Evolutionary conservation across 2,329 filamentous ascomycete species (phyloP).

Genomic region (Aspergillus sp.): DNA sequence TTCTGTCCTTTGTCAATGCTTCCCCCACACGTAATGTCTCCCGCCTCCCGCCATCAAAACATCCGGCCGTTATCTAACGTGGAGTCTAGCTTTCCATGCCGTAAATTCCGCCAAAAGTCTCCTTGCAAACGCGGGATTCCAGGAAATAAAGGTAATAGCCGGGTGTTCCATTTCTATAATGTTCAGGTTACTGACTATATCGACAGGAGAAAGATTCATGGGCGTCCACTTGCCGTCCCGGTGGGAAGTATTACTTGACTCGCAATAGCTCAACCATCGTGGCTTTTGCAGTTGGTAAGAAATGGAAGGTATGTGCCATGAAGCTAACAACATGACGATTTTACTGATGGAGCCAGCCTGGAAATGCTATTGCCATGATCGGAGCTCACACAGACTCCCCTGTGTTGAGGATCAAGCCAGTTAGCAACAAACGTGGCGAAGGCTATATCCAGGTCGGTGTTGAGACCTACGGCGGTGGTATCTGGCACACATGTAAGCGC

Average conservation of each 20-base stretch:
- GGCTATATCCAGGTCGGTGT: constrained; percentile 94
- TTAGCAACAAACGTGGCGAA: constrained; percentile 81
- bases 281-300: constrained; percentile 84
- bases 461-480: constrained; percentile 92
- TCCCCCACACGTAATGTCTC: constrained; percentile 76
- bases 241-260: constrained; percentile 95
- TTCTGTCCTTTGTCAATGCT: constrained; percentile 89
- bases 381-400: constrained; percentile 96
- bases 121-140: constrained; percentile 81
- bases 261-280: constrained; percentile 90
- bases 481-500: constrained; percentile 81
- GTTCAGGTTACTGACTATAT: neutral
- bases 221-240: constrained; percentile 74
- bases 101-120: constrained; percentile 75
- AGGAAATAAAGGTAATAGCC: constrained; percentile 65
- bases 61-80: neutral
- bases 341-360: constrained; percentile 51
- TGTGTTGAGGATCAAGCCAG: constrained; percentile 86
- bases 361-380: constrained; percentile 87
- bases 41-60: neutral
- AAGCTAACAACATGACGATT: constrained; percentile 56
- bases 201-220: constrained; percentile 79
- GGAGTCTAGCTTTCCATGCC: constrained; percentile 81
- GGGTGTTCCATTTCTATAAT: neutral
- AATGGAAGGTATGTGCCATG: constrained; percentile 66